Percentiles rank a stretch among this genome's conserved stretches.
These are phyloP conservation scores for Senecio squalidus DNA, from an alignment of 140 eudicot genomes.

Conservation along the genomic window DNA sequence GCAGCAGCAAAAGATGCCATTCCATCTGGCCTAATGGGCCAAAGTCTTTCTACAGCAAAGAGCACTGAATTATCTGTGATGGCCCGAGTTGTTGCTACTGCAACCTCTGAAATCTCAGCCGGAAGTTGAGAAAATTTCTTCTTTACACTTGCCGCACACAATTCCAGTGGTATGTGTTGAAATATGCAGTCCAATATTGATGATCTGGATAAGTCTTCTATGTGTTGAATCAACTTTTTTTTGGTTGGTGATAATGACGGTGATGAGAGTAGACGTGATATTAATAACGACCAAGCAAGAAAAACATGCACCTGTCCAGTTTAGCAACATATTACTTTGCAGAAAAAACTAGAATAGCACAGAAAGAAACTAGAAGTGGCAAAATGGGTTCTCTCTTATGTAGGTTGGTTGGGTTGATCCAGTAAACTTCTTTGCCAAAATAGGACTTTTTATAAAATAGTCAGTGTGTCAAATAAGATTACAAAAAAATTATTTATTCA, in stretches of 20 bases:
- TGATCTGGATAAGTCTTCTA: slow-evolving; percentile 60
- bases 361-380: not conserved
- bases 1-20: slow-evolving; percentile 86
- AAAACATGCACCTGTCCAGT: slow-evolving; percentile 67
- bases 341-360: not conserved
- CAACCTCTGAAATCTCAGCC: slow-evolving; percentile 38
- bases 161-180: slow-evolving; percentile 87
- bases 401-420: too few relatives aligned
- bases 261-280: slow-evolving; percentile 57
- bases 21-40: slow-evolving; percentile 70
- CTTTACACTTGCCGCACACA: slow-evolving; percentile 34
- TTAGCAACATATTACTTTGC: slow-evolving; percentile 10
- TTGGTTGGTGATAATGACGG: slow-evolving; percentile 60
- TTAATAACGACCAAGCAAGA: slow-evolving; percentile 77
- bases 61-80: slow-evolving; percentile 53
- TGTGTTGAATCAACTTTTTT: slow-evolving; percentile 68
- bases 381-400: too few relatives aligned
- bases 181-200: slow-evolving; percentile 70
- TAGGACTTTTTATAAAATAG: too few relatives aligned
- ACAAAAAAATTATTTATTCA: too few relatives aligned
- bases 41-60: slow-evolving; percentile 58
- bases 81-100: slow-evolving; percentile 68
- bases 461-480: too few relatives aligned
- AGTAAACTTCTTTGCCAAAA: too few relatives aligned
- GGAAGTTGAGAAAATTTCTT: slow-evolving; percentile 59